Conservation (phyloP, 805 yeast genomes). For the Cyberlindnera saturnus region DNA sequence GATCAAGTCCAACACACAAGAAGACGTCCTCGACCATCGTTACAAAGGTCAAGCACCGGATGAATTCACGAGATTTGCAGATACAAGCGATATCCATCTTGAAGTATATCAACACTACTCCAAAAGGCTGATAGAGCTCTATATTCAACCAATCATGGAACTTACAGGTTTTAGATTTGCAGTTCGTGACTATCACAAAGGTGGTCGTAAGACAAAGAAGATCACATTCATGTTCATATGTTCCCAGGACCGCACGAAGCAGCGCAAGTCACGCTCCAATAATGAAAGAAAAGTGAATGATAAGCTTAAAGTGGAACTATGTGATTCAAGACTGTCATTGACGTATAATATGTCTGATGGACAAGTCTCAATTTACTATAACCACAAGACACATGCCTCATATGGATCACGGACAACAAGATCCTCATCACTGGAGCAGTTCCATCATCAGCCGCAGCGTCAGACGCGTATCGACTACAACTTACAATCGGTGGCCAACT, state of each 20-base stretch:
- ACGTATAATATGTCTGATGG: conserved; percentile 35
- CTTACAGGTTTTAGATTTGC: conserved; percentile 38
- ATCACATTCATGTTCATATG: conserved; percentile 40
- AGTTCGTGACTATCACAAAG: conserved; percentile 39
- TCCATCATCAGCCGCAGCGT: neutral
- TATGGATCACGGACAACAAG: conserved; percentile 20
- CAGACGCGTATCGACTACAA: neutral
- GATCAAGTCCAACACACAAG: conserved; percentile 28
- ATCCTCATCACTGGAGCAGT: neutral
- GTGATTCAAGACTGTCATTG: conserved; percentile 34
- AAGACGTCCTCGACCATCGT: conserved; percentile 32
- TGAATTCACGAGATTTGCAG: conserved; percentile 29
- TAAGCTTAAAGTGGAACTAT: conserved; percentile 35
- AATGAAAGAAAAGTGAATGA: conserved; percentile 32
- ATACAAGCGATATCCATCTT: conserved; percentile 24
- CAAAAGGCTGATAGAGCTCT: conserved; percentile 29
- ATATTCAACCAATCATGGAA: conserved; percentile 34
- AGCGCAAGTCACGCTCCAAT: conserved; percentile 36
- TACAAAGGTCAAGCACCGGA: conserved; percentile 27
- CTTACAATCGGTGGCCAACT: conserved; percentile 11
- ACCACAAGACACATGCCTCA: conserved; percentile 37
- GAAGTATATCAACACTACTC: conserved; percentile 30
- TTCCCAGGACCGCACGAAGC: conserved; percentile 37
- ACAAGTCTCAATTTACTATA: conserved; percentile 28
- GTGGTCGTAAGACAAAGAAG: conserved; percentile 34